phyloP scores from a whole-genome alignment of 352 stramenopile species.

The Peronospora farinosa region DNA sequence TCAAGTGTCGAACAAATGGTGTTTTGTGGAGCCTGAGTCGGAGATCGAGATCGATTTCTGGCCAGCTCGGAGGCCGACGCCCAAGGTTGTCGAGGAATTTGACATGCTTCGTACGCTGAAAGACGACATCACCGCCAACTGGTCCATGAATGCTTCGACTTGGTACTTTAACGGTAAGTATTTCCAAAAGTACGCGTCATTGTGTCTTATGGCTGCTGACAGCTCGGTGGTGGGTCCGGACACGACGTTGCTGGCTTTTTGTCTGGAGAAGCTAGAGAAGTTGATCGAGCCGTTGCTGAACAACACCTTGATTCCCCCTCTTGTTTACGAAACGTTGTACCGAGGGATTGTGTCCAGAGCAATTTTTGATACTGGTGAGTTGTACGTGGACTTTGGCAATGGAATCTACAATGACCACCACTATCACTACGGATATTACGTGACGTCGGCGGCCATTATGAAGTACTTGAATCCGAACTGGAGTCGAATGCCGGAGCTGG shows the following conservation, averaged over 20 bases:
- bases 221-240: constrained; percentile 38
- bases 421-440: constrained; percentile 78
- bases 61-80: constrained; percentile 28
- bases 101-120: constrained; percentile 41
- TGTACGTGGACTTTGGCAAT: constrained; percentile 70
- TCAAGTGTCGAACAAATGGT: constrained; percentile 40
- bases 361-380: constrained; percentile 40
- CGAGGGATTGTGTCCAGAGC: constrained; percentile 41
- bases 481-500: constrained; percentile 44
- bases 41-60: constrained; percentile 54
- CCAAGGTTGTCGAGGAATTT: constrained; percentile 29
- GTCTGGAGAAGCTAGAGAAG: constrained; percentile 50
- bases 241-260: constrained; percentile 38
- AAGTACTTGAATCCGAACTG: constrained; percentile 58
- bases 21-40: constrained; percentile 42
- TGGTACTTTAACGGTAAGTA: constrained; percentile 80
- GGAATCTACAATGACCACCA: constrained; percentile 81
- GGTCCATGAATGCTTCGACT: constrained; percentile 39
- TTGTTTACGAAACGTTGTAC: constrained; percentile 70
- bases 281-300: constrained; percentile 52
- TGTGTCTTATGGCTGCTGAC: constrained; percentile 66
- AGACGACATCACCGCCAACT: constrained; percentile 49
- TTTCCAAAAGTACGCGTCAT: constrained; percentile 74
- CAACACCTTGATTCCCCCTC: constrained; percentile 41
- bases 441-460: constrained; percentile 55